Percentiles rank a stretch among this genome's conserved stretches.
phyloP scores from a whole-genome alignment of 2,329 filamentous ascomycete species.

The Penicillium concentricum region DNA sequence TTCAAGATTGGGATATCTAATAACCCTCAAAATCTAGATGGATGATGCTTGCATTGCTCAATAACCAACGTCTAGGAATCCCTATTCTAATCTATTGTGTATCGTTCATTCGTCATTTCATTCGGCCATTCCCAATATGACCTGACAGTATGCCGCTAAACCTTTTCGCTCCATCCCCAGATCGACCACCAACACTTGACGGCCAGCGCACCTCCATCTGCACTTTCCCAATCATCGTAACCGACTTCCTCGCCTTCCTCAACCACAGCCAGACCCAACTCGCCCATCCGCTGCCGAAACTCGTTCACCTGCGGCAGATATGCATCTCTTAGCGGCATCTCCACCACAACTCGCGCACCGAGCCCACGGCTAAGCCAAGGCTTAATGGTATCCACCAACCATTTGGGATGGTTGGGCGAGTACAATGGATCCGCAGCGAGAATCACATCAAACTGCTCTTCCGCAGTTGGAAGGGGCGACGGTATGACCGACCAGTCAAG shows the following conservation, averaged over 20 bases:
- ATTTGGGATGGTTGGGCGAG: conserved; percentile 73
- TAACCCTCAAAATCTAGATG: neutral
- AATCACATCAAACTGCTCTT: conserved; percentile 60
- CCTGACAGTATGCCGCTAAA: conserved; percentile 18
- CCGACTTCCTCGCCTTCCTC: conserved; percentile 47
- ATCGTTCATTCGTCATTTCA: conserved; percentile 33
- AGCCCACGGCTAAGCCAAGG: conserved; percentile 61
- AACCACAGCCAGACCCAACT: conserved; percentile 55
- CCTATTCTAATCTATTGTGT: conserved; percentile 28
- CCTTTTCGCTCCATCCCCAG: conserved; percentile 44
- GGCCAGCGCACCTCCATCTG: conserved; percentile 41
- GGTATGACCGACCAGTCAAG: conserved; percentile 66
- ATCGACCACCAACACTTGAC: conserved; percentile 51
- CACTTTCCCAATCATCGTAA: conserved; percentile 49
- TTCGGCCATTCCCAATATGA: conserved; percentile 9
- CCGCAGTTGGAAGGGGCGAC: conserved; percentile 26
- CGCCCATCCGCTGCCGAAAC: conserved; percentile 62
- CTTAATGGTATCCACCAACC: conserved; percentile 69
- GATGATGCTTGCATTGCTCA: conserved; percentile 1
- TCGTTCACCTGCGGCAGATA: conserved; percentile 62
- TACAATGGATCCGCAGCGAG: conserved; percentile 87
- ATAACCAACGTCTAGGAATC: conserved; percentile 11
- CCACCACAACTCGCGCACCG: conserved; percentile 68
- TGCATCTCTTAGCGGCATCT: conserved; percentile 74
- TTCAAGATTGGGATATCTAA: neutral